phyloP scores from a whole-genome alignment of 2,329 filamentous ascomycete genomes.

The Phialemonium atrogriseum region DNA sequence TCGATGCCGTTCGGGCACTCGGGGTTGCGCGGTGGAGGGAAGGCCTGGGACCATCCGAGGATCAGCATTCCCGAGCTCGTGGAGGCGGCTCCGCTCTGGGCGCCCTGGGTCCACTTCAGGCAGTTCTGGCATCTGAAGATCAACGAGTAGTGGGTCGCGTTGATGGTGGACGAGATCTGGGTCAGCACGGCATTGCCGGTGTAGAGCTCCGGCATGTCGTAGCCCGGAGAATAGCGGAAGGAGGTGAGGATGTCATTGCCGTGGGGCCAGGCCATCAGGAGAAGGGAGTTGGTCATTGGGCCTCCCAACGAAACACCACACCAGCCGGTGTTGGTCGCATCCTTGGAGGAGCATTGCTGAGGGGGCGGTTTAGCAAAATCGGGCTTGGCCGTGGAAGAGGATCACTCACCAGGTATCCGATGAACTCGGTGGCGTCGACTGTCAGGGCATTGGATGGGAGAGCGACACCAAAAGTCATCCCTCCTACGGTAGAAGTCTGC shows the following conservation, averaged over 20 bases:
- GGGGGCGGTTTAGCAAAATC: constrained; percentile 6
- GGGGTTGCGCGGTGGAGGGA: constrained; percentile 25
- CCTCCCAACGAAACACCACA: constrained; percentile 43
- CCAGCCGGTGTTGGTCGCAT: constrained; percentile 37
- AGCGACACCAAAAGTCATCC: constrained; percentile 41
- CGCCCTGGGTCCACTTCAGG: constrained; percentile 36
- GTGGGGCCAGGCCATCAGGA: constrained; percentile 44
- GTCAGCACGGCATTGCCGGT: constrained; percentile 48
- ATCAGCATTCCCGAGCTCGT: constrained; percentile 21
- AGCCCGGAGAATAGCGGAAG: constrained; percentile 45
- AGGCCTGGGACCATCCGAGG: constrained; percentile 42
- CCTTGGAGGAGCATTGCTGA: constrained; percentile 32
- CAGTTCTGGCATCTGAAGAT: constrained; percentile 52
- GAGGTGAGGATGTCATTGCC: constrained; percentile 38
- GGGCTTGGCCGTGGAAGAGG: background rate
- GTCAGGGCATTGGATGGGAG: constrained; percentile 34
- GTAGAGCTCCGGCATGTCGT: constrained; percentile 45
- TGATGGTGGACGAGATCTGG: constrained; percentile 45
- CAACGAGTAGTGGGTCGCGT: constrained; percentile 45
- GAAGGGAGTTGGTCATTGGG: constrained; percentile 43
- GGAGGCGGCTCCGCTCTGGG: constrained; percentile 28
- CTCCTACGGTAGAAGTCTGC: constrained; percentile 28
- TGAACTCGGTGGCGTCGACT: constrained; percentile 39
- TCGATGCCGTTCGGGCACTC: constrained; percentile 20
- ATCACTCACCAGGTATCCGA: constrained; percentile 39